Evolutionary conservation across 2,329 filamentous ascomycete species (phyloP).

Genomic region (Alternaria arborescens): DNA sequence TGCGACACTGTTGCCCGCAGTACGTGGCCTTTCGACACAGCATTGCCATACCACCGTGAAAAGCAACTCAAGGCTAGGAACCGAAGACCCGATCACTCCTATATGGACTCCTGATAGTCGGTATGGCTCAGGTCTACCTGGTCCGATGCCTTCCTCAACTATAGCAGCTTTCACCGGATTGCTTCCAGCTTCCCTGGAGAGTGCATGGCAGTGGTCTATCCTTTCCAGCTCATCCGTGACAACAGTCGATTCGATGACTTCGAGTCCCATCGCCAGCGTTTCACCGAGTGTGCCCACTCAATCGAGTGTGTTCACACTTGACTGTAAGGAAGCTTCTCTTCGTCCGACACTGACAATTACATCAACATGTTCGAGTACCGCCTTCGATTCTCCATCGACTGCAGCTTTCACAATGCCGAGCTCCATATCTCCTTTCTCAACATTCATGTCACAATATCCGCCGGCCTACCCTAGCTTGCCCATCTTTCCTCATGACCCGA

Average conservation of each 20-base stretch:
- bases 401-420: neutral
- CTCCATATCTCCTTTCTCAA: neutral
- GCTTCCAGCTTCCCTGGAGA: neutral
- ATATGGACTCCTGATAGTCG: neutral
- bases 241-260: neutral
- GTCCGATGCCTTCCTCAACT: neutral
- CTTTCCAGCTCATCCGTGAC: neutral
- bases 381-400: neutral
- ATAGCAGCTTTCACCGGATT: neutral
- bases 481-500: neutral
- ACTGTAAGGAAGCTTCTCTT: too few species aligned
- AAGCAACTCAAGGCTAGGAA: neutral
- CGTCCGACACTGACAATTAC: neutral
- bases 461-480: neutral
- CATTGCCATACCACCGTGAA: neutral
- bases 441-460: neutral
- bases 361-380: neutral
- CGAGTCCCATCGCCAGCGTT: neutral
- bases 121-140: constrained; percentile 3
- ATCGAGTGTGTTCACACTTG: too few species aligned
- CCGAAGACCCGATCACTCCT: neutral
- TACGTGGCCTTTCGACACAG: neutral
- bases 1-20: neutral
- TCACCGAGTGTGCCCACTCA: neutral
- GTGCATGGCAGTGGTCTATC: neutral